A percentile compares a stretch with the other conserved stretches of the same genome.
phyloP scores from a whole-genome alignment of 495 filamentous ascomycete species.

The Friedmanniomyces simplex region DNA sequence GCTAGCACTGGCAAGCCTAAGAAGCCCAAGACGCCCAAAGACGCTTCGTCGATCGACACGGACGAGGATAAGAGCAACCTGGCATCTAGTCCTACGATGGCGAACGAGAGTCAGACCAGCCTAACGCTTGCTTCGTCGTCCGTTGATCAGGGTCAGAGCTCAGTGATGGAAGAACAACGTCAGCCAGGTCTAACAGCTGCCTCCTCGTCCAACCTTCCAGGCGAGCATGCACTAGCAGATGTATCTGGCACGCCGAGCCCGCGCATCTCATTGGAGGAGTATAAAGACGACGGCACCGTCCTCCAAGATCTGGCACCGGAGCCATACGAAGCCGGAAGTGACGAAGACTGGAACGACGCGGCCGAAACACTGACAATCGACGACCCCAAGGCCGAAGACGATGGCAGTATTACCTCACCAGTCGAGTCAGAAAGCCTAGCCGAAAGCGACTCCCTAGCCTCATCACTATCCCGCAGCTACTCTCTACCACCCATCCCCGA shows the following conservation, averaged over 20 bases:
- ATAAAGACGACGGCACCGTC: background rate
- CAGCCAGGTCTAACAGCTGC: background rate
- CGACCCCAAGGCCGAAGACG: conserved; percentile 2
- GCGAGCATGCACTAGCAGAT: background rate
- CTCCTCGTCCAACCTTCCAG: background rate
- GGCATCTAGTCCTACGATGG: background rate
- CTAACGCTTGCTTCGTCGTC: background rate
- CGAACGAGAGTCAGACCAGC: background rate
- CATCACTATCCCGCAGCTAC: background rate
- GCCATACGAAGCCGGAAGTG: background rate
- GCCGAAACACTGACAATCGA: conserved; percentile 11
- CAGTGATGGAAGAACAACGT: background rate
- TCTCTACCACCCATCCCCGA: conserved; percentile 26
- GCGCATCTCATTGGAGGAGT: background rate
- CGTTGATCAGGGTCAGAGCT: background rate
- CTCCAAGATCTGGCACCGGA: background rate
- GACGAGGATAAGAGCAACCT: background rate
- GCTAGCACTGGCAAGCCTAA: conserved; percentile 61
- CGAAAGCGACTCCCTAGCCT: background rate
- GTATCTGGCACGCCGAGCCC: too few relatives aligned
- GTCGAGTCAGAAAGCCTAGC: background rate
- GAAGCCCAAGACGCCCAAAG: conserved; percentile 29
- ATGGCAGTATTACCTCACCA: background rate
- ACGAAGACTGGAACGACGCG: conserved; percentile 1
- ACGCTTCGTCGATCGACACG: conserved; percentile 2